Evolutionary conservation across 2,329 filamentous ascomycete genomes (phyloP), one percentile per base, ranked within the genome.

Genomic region (Waltergamsia citrina): DNA sequence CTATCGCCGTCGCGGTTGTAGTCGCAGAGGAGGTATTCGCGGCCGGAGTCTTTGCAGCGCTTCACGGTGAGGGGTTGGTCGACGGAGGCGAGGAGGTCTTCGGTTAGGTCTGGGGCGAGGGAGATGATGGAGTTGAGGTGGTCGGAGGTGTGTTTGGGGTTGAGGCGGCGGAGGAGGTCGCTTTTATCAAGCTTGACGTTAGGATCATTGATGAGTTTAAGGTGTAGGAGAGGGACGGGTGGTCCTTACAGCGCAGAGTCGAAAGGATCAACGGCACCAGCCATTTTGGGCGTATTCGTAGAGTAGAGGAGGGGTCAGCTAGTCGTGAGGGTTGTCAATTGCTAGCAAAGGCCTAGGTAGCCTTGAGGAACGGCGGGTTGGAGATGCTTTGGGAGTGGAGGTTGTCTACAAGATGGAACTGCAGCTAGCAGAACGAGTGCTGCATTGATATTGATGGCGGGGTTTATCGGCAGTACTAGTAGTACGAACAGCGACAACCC

Each of bases 1-100:
- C 84, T 93, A 65, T 95, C 90, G 42, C 92, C 92, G 62, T 98
- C 92, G 44, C 92, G 88, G 72, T 98, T 98, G 74, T 98, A 98
- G 73, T 98, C 92, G 71, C 92, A 98, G 52, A 95, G 83, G 33
- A 98, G 78, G 67, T 94, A 98, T 64, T 96, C 92, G 47, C 90
- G 84, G 49, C 87, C 86, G 21, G 85, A 83, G 62, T 88, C 84
- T 48, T 78, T 77, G 70, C 92, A 96, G 45, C 85, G 82, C 49
- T 82, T 80, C 42, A 93, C 74, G 39, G 83, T 79, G 37, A 98
- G 80, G 17, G 92, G 92, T 60, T 96, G 43, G 62, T 98, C 92
- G 48, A 98, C 92, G 17, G 90, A 94, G 45, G 90, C 92, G 44
- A 98, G 85, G 28, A 98, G 85, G 58, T 98, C 92, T 70, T 98